phyloP scores from a whole-genome alignment of 345 rosid genomes.

The Excoecaria cochinchinensis region DNA sequence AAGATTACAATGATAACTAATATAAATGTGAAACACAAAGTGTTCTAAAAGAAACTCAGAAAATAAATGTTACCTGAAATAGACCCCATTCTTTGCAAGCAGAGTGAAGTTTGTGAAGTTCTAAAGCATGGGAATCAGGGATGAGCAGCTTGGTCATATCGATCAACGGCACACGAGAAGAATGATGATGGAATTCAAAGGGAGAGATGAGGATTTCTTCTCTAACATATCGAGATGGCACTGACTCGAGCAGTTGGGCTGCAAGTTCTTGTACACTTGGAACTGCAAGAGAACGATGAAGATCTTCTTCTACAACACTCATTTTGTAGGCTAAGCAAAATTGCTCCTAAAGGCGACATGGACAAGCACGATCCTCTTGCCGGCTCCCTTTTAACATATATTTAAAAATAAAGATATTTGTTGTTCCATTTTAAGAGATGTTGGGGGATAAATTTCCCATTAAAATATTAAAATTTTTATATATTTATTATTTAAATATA shows the following conservation, averaged over 20 bases:
- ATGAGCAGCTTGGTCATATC: slow-evolving; percentile 30
- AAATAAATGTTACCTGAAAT: slow-evolving; percentile 21
- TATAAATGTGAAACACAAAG: too few relatives aligned
- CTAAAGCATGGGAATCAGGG: slow-evolving; percentile 12
- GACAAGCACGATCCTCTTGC: too few relatives aligned
- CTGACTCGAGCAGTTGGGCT: slow-evolving; percentile 13
- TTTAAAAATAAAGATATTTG: too few relatives aligned
- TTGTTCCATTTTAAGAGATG: too few relatives aligned
- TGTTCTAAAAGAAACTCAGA: too few relatives aligned
- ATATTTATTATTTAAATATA: too few relatives aligned
- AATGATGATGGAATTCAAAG: background rate
- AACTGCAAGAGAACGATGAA: slow-evolving; percentile 36
- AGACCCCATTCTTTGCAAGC: slow-evolving; percentile 38
- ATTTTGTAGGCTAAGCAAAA: background rate
- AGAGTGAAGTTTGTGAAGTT: slow-evolving; percentile 33
- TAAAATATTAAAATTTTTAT: too few relatives aligned
- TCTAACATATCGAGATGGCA: slow-evolving; percentile 28
- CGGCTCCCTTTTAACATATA: too few relatives aligned
- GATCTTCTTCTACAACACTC: background rate
- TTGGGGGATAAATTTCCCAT: too few relatives aligned
- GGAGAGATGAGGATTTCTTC: slow-evolving; percentile 12
- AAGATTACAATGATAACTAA: too few relatives aligned
- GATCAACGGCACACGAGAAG: slow-evolving; percentile 26
- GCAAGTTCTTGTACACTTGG: slow-evolving; percentile 37
- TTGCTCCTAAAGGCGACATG: too few relatives aligned